Conservation (phyloP, 495 filamentous ascomycete genomes). For the Aspergillus heteromorphus region DNA sequence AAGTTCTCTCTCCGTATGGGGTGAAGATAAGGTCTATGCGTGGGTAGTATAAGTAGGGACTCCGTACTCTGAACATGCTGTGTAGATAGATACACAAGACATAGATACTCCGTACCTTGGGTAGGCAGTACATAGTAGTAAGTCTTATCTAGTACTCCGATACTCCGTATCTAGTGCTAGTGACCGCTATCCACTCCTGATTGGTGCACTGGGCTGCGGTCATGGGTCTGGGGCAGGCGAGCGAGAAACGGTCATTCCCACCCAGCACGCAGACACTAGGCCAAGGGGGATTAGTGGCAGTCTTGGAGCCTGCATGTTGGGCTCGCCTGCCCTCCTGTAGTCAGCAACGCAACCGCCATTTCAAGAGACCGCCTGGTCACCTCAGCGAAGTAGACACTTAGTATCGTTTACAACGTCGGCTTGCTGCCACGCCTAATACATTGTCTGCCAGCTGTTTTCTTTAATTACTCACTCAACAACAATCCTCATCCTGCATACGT, state of each 20-base stretch:
- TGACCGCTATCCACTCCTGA: too few relatives aligned
- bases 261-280: not conserved
- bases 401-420: slow-evolving; percentile 1
- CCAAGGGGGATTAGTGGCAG: not conserved
- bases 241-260: slow-evolving; percentile 23
- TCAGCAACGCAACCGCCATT: slow-evolving; percentile 26
- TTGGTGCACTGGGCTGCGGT: slow-evolving; percentile 14
- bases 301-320: slow-evolving; percentile 21
- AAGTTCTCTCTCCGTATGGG: too few relatives aligned
- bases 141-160: too few relatives aligned
- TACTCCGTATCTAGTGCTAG: too few relatives aligned
- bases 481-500: not conserved
- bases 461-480: not conserved
- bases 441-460: slow-evolving; percentile 1
- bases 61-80: too few relatives aligned
- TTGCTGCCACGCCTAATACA: slow-evolving; percentile 1
- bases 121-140: not conserved
- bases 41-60: too few relatives aligned
- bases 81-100: too few relatives aligned
- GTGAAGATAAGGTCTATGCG: too few relatives aligned
- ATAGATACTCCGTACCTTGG: not conserved
- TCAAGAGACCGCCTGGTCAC: slow-evolving; percentile 19
- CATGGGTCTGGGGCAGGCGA: slow-evolving; percentile 6
- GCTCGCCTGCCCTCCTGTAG: slow-evolving; percentile 31
- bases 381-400: slow-evolving; percentile 8